Percentiles rank a stretch among this genome's conserved stretches.
Evolutionary conservation across 148 eudicot genomes (phyloP).

Genomic region (Camellia lanceoleosa): DNA sequence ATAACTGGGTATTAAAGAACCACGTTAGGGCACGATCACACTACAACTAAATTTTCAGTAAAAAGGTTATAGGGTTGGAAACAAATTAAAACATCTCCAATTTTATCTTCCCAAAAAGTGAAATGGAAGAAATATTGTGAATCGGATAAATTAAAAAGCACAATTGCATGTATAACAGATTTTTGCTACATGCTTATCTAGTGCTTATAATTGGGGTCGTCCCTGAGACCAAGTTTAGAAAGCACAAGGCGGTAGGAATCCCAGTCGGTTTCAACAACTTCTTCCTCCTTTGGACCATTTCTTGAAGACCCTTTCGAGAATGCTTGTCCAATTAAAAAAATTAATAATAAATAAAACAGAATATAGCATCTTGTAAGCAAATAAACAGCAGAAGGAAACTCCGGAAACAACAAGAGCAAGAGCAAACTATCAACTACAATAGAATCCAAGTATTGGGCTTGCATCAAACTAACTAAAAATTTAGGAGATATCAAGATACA

Average conservation of each 20-base stretch:
- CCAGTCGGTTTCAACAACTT: slow-evolving; percentile 69
- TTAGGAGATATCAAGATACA: no score
- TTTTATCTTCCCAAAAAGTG: neutral
- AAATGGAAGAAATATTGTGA: no score
- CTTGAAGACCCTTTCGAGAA: slow-evolving; percentile 58
- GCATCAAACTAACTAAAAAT: no score
- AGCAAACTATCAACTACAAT: no score
- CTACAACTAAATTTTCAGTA: no score
- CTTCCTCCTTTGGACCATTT: slow-evolving; percentile 66
- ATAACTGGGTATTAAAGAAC: no score
- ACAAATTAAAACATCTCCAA: neutral
- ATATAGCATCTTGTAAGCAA: slow-evolving; percentile 1
- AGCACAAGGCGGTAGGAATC: slow-evolving; percentile 66
- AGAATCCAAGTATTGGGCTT: no score
- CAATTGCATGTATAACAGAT: neutral
- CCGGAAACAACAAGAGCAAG: no score
- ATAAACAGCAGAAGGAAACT: neutral
- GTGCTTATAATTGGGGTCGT: slow-evolving; percentile 46
- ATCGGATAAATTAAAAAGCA: no score
- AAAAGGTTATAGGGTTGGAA: neutral
- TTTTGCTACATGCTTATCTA: slow-evolving; percentile 11
- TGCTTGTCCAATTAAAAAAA: slow-evolving; percentile 56
- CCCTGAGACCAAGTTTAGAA: slow-evolving; percentile 67
- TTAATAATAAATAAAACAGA: neutral
- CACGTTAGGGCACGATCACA: no score